These are phyloP conservation scores for Candida ipomoeae DNA, from an alignment of 805 yeast species.

Conservation along the genomic window DNA sequence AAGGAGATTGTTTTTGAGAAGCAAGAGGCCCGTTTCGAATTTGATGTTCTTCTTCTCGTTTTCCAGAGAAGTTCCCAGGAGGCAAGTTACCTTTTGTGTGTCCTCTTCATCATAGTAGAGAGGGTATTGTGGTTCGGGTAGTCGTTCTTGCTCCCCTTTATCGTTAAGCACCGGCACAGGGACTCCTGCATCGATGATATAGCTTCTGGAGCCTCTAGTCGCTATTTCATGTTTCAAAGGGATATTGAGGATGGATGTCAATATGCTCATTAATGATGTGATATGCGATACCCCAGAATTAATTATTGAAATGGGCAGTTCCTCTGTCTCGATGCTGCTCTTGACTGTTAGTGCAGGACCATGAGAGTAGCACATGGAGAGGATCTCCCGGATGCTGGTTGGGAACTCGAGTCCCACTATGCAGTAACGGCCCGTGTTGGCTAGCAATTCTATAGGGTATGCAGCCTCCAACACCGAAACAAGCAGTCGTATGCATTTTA, in stretches of 20 bases:
- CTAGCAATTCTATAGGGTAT: constrained; percentile 23
- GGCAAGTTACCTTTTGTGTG: constrained; percentile 5
- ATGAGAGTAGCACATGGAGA: constrained; percentile 24
- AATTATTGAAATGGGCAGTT: constrained; percentile 13
- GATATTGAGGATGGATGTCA: constrained; percentile 26
- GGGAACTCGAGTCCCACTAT: constrained; percentile 38
- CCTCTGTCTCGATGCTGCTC: constrained; percentile 5
- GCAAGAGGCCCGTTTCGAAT: constrained; percentile 32
- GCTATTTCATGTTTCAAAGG: constrained; percentile 28
- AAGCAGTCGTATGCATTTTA: constrained; percentile 13
- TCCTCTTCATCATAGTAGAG: constrained; percentile 16
- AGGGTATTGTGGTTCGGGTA: not conserved
- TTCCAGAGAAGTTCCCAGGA: not conserved
- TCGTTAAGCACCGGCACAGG: not conserved
- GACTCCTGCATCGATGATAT: constrained; percentile 20
- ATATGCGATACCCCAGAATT: constrained; percentile 33
- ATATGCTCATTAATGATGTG: constrained; percentile 22
- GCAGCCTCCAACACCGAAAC: constrained; percentile 21
- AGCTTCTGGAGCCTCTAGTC: constrained; percentile 19
- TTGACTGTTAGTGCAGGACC: constrained; percentile 7
- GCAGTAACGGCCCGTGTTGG: constrained; percentile 22
- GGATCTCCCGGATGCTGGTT: constrained; percentile 25
- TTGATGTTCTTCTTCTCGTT: constrained; percentile 16
- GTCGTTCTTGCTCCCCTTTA: not conserved
- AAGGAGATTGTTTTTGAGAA: constrained; percentile 30